Evolutionary conservation across 2,329 filamentous ascomycete species (phyloP).

Genomic region (Thielaviopsis musarum): DNA sequence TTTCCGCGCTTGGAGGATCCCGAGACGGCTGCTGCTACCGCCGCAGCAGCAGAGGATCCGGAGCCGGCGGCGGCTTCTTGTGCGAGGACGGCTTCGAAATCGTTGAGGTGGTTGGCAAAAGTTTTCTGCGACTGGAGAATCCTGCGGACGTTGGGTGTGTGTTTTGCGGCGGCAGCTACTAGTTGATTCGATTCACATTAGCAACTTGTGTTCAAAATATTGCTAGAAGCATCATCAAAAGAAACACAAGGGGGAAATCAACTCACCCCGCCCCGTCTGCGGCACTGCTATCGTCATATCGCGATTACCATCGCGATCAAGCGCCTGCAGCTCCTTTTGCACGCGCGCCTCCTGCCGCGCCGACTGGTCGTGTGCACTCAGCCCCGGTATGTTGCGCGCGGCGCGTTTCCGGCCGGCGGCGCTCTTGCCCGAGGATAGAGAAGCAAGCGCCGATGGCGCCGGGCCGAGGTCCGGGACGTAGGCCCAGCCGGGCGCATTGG

Average conservation of each 20-base stretch:
- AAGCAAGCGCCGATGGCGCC: slow-evolving; percentile 35
- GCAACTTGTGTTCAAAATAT: background rate
- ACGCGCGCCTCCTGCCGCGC: slow-evolving; percentile 73
- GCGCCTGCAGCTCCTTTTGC: slow-evolving; percentile 61
- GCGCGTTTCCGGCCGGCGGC: slow-evolving; percentile 54
- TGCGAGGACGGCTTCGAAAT: slow-evolving; percentile 51
- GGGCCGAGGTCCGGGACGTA: slow-evolving; percentile 66
- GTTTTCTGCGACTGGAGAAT: slow-evolving; percentile 70
- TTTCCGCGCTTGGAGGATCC: slow-evolving; percentile 2
- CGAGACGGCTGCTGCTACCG: background rate
- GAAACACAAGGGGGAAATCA: background rate
- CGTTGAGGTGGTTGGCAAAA: slow-evolving; percentile 67
- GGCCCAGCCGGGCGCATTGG: slow-evolving; percentile 71
- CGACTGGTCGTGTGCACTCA: slow-evolving; percentile 47
- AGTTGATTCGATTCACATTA: background rate
- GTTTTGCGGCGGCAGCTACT: slow-evolving; percentile 23
- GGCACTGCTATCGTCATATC: slow-evolving; percentile 58
- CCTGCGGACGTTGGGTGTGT: slow-evolving; percentile 54
- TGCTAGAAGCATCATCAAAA: background rate
- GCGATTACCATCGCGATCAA: slow-evolving; percentile 64
- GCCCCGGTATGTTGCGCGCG: slow-evolving; percentile 36
- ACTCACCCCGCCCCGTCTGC: slow-evolving; percentile 29
- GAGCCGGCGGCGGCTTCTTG: slow-evolving; percentile 15
- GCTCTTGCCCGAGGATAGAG: slow-evolving; percentile 19
- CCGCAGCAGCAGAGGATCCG: background rate